Evolutionary conservation across 495 filamentous ascomycete genomes (phyloP).

Genomic region (Trichoderma reesei): DNA sequence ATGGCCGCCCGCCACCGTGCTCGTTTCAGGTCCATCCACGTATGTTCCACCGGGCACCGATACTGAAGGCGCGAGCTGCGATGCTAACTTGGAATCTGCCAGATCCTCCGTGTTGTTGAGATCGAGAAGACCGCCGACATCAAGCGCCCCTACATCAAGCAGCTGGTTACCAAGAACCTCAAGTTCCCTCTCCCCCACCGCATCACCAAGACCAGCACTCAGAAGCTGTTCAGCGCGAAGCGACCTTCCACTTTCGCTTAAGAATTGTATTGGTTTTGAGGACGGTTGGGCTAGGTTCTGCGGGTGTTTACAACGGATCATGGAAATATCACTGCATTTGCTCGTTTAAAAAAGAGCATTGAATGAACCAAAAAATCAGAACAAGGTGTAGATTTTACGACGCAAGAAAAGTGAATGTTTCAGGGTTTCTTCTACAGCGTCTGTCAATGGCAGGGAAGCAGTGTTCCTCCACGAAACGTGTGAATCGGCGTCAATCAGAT

Average conservation of each 20-base stretch:
- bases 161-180: constrained; percentile 88
- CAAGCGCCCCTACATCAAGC: constrained; percentile 97
- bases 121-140: constrained; percentile 84
- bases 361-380: constrained; percentile 24
- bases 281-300: constrained; percentile 40
- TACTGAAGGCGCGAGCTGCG: not conserved
- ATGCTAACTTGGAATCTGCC: constrained; percentile 21
- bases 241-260: constrained; percentile 81
- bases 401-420: constrained; percentile 10
- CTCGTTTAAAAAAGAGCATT: constrained; percentile 28
- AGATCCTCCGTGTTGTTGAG: constrained; percentile 98
- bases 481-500: not conserved
- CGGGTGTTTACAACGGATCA: constrained; percentile 45
- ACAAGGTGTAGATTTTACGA: constrained; percentile 17
- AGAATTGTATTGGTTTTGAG: constrained; percentile 30
- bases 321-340: constrained; percentile 40
- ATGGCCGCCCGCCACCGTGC: constrained; percentile 98
- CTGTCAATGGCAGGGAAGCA: not conserved
- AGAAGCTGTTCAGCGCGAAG: constrained; percentile 83
- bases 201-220: constrained; percentile 62
- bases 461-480: not conserved
- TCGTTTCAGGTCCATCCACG: constrained; percentile 94
- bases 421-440: not conserved
- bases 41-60: constrained; percentile 43
- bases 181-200: constrained; percentile 99